Percentiles rank a stretch among this genome's conserved stretches.
Evolutionary conservation across 495 filamentous ascomycete genomes (phyloP).

Genomic region (Talaromyces thailandensis): DNA sequence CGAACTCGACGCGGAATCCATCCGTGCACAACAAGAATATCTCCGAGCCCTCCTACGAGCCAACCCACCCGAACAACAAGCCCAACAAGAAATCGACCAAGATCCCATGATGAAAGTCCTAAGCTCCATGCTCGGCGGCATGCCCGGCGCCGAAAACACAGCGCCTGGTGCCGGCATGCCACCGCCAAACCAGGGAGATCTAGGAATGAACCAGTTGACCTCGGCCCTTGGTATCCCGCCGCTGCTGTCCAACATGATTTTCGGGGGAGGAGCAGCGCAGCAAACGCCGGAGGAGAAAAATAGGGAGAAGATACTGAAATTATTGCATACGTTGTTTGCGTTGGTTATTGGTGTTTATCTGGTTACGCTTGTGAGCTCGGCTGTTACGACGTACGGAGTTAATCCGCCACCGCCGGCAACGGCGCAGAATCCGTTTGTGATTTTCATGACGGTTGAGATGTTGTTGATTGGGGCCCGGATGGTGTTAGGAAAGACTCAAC

Average conservation of each 20-base stretch:
- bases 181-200: conserved; percentile 21
- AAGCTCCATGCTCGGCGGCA: conserved; percentile 46
- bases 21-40: conserved; percentile 34
- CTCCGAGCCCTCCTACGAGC: conserved; percentile 34
- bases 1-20: conserved; percentile 15
- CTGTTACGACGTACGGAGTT: conserved; percentile 31
- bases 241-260: conserved; percentile 32
- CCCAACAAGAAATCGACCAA: conserved; percentile 26
- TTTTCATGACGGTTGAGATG: conserved; percentile 76
- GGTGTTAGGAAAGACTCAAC: conserved; percentile 47
- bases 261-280: conserved; percentile 18
- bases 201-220: conserved; percentile 24
- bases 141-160: conserved; percentile 21
- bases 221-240: conserved; percentile 33
- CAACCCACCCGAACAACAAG: conserved; percentile 21
- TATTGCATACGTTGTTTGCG: conserved; percentile 67
- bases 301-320: conserved; percentile 55
- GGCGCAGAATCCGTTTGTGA: conserved; percentile 60
- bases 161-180: conserved; percentile 28
- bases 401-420: conserved; percentile 53
- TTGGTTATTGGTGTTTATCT: conserved; percentile 65
- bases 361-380: conserved; percentile 25
- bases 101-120: conserved; percentile 58
- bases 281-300: conserved; percentile 35
- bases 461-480: conserved; percentile 59